phyloP scores from a whole-genome alignment of 1,139 yeast species.

The Taphrina sp. region DNA sequence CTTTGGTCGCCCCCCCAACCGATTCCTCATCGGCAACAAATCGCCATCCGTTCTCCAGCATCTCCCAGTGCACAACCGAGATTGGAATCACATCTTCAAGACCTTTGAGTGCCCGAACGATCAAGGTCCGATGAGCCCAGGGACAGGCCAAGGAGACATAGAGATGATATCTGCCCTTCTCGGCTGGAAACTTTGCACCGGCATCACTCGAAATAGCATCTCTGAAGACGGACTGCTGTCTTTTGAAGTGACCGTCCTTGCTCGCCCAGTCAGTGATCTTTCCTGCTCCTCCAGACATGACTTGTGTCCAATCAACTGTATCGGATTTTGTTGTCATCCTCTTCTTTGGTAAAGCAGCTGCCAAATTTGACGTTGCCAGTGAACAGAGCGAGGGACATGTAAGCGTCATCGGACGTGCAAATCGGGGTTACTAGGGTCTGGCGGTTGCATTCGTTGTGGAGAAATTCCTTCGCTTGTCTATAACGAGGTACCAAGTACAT shows the following conservation, averaged over 20 bases:
- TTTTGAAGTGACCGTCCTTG: constrained; percentile 42
- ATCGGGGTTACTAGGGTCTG: too few relatives aligned
- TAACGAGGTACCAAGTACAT: too few relatives aligned
- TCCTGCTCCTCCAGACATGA: constrained; percentile 5
- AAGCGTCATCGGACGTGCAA: too few relatives aligned
- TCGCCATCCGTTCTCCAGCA: constrained; percentile 55
- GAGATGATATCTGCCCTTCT: constrained; percentile 76
- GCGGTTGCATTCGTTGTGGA: too few relatives aligned
- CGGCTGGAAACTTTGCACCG: constrained; percentile 67
- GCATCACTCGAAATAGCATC: constrained; percentile 55
- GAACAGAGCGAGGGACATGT: too few relatives aligned
- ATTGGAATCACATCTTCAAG: constrained; percentile 52
- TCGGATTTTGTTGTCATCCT: too few relatives aligned
- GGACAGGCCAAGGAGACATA: constrained; percentile 91
- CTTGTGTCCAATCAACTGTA: too few relatives aligned
- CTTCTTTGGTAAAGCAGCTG: too few relatives aligned
- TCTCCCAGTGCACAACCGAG: constrained; percentile 38
- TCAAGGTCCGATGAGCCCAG: constrained; percentile 88
- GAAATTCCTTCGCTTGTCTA: too few relatives aligned
- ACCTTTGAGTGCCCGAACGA: constrained; percentile 76
- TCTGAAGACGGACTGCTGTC: constrained; percentile 51
- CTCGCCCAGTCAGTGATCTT: constrained; percentile 40
- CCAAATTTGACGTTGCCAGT: too few relatives aligned
- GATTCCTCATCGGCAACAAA: constrained; percentile 53
- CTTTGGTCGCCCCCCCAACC: constrained; percentile 61